These are phyloP conservation scores for Capronia coronata DNA, from an alignment of 2,329 filamentous ascomycete species.

Conservation along the genomic window DNA sequence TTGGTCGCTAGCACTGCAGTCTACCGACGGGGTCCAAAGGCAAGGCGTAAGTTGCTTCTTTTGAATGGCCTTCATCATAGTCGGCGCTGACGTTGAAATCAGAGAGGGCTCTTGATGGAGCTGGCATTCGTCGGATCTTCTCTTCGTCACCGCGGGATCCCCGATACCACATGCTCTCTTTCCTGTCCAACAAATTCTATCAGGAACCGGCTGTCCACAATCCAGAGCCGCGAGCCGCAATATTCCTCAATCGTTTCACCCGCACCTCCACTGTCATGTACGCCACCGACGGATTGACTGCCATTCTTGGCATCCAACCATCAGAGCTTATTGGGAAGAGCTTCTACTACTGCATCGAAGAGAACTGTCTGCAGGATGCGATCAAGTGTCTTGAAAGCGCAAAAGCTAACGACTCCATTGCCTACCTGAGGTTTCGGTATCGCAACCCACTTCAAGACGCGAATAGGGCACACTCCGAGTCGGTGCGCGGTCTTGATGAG, in stretches of 20 bases:
- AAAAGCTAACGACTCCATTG: constrained; percentile 85
- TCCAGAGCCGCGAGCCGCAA: constrained; percentile 72
- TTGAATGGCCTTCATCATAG: not conserved
- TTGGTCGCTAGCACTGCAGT: constrained; percentile 78
- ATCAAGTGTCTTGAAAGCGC: constrained; percentile 74
- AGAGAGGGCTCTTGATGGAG: constrained; percentile 73
- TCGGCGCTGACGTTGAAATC: constrained; percentile 23
- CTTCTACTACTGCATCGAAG: constrained; percentile 81
- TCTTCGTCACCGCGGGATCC: constrained; percentile 75
- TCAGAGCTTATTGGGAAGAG: constrained; percentile 66
- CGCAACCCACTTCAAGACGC: constrained; percentile 59
- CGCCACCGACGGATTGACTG: constrained; percentile 66
- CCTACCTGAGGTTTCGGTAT: constrained; percentile 80
- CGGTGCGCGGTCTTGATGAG: constrained; percentile 42
- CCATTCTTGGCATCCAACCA: constrained; percentile 67
- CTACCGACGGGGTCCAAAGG: constrained; percentile 62
- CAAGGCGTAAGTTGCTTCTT: constrained; percentile 57
- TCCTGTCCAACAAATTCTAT: constrained; percentile 71
- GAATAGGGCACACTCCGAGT: constrained; percentile 41
- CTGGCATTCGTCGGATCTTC: constrained; percentile 70
- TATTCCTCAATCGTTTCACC: constrained; percentile 82
- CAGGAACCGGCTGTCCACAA: constrained; percentile 46
- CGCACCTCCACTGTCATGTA: constrained; percentile 79
- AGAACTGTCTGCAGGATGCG: constrained; percentile 68
- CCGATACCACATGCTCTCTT: constrained; percentile 82